Evolutionary conservation across 192 early-diverging fungal species (phyloP).

Genomic region (Coemansia sp.): DNA sequence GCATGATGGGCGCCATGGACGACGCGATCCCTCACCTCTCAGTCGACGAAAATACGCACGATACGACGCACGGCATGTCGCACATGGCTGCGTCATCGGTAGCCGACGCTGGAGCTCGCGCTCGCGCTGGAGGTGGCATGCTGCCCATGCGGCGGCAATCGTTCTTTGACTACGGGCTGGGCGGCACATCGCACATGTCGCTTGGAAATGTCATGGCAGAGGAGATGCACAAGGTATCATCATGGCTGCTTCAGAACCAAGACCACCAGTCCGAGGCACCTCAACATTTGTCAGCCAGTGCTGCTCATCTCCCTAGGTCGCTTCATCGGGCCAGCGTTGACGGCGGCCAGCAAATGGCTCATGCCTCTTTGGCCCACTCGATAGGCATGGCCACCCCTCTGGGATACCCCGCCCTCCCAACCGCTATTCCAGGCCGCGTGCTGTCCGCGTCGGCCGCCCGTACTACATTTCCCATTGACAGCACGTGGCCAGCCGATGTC

Average conservation of each 20-base stretch:
- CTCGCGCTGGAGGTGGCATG: slow-evolving; percentile 6
- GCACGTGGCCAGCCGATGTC: not conserved
- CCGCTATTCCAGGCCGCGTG: not conserved
- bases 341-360: not conserved
- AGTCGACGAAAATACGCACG: slow-evolving; percentile 28
- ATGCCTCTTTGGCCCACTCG: not conserved
- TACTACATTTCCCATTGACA: not conserved
- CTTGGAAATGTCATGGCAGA: slow-evolving; percentile 52
- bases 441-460: not conserved
- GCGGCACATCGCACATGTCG: slow-evolving; percentile 41
- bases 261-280: slow-evolving; percentile 18
- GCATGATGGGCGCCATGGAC: slow-evolving; percentile 54
- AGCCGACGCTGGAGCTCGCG: not conserved
- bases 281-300: not conserved
- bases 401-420: not conserved
- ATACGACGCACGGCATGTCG: slow-evolving; percentile 16
- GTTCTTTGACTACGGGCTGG: slow-evolving; percentile 49
- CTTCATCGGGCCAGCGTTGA: not conserved
- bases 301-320: not conserved
- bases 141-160: slow-evolving; percentile 27
- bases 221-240: slow-evolving; percentile 52
- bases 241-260: slow-evolving; percentile 53
- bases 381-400: not conserved
- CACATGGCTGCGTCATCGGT: slow-evolving; percentile 9
- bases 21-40: slow-evolving; percentile 54